phyloP scores from a whole-genome alignment of 768 basidiomycete genomes.

The Xerocomellus amylosporus region DNA sequence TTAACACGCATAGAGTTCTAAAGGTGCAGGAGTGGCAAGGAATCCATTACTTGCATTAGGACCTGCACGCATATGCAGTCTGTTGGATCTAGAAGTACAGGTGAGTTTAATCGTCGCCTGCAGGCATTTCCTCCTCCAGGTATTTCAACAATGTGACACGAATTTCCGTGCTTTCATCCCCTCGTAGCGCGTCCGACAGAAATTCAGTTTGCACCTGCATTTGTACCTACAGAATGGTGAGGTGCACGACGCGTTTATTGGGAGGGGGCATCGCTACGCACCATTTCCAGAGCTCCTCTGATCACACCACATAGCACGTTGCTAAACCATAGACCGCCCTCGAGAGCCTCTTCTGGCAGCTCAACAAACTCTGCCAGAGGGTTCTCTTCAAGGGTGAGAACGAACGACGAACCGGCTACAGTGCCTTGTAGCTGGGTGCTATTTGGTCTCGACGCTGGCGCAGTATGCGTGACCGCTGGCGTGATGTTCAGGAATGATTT shows the following conservation, averaged over 20 bases:
- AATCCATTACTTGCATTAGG: slow-evolving; percentile 3
- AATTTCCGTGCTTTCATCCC: slow-evolving; percentile 93
- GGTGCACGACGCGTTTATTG: slow-evolving; percentile 7
- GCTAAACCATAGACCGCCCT: slow-evolving; percentile 95
- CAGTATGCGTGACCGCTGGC: slow-evolving; percentile 72
- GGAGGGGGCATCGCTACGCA: slow-evolving; percentile 35
- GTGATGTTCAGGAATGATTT: slow-evolving; percentile 95
- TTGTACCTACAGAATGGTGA: slow-evolving; percentile 64
- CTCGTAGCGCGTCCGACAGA: slow-evolving; percentile 84
- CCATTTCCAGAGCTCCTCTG: slow-evolving; percentile 95
- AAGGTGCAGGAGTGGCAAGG: background rate
- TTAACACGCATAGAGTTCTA: background rate
- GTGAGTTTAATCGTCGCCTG: slow-evolving; percentile 76
- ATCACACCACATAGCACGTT: slow-evolving; percentile 95
- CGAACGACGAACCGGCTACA: slow-evolving; percentile 61
- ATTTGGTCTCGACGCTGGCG: slow-evolving; percentile 49
- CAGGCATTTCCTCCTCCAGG: slow-evolving; percentile 93
- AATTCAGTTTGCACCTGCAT: slow-evolving; percentile 92
- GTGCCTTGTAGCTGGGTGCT: slow-evolving; percentile 41
- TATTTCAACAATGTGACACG: slow-evolving; percentile 87
- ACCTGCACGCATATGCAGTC: background rate
- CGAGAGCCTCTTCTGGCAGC: slow-evolving; percentile 87
- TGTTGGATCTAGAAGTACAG: slow-evolving; percentile 14
- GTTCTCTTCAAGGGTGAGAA: slow-evolving; percentile 90
- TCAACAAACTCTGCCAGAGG: slow-evolving; percentile 97